Conservation (phyloP, 2,329 filamentous ascomycete species). For the Lachnellula occidentalis region DNA sequence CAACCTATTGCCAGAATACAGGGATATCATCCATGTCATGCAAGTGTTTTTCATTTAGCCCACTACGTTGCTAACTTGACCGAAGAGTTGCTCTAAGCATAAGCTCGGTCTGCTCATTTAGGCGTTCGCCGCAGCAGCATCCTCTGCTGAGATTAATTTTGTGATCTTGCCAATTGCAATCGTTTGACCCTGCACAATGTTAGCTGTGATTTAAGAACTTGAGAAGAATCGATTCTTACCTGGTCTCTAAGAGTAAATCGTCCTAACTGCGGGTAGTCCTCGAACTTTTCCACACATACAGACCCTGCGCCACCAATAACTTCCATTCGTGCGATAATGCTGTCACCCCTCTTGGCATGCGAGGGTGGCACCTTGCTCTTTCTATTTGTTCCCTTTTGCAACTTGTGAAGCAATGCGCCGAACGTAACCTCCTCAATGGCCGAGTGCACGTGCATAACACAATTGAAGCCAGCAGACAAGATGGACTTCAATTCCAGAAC, state of each 20-base stretch:
- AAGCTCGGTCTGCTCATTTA: slow-evolving; percentile 7
- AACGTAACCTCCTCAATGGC: slow-evolving; percentile 98
- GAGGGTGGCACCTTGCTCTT: slow-evolving; percentile 92
- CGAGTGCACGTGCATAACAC: slow-evolving; percentile 93
- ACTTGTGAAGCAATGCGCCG: slow-evolving; percentile 77
- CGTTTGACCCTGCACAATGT: slow-evolving; percentile 73
- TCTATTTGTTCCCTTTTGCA: slow-evolving; percentile 88
- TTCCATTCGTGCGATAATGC: slow-evolving; percentile 89
- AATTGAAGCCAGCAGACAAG: slow-evolving; percentile 92
- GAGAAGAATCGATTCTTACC: slow-evolving; percentile 43
- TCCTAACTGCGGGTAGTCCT: slow-evolving; percentile 92
- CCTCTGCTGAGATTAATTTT: slow-evolving; percentile 60
- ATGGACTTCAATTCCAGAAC: slow-evolving; percentile 94
- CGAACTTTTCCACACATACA: slow-evolving; percentile 90
- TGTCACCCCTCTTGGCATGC: slow-evolving; percentile 74
- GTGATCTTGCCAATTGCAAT: slow-evolving; percentile 99
- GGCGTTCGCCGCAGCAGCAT: slow-evolving; percentile 9
- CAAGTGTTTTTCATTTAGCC: slow-evolving; percentile 4
- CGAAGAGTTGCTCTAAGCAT: not conserved
- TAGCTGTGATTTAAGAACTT: slow-evolving; percentile 7
- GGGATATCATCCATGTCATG: not conserved
- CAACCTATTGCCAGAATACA: too few species aligned
- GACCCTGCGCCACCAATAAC: slow-evolving; percentile 78
- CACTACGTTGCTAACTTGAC: not conserved
- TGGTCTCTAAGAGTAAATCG: slow-evolving; percentile 86